These are phyloP conservation scores for Medicago lupulina DNA, from an alignment of 306 rosid species.

Conservation along the genomic window DNA sequence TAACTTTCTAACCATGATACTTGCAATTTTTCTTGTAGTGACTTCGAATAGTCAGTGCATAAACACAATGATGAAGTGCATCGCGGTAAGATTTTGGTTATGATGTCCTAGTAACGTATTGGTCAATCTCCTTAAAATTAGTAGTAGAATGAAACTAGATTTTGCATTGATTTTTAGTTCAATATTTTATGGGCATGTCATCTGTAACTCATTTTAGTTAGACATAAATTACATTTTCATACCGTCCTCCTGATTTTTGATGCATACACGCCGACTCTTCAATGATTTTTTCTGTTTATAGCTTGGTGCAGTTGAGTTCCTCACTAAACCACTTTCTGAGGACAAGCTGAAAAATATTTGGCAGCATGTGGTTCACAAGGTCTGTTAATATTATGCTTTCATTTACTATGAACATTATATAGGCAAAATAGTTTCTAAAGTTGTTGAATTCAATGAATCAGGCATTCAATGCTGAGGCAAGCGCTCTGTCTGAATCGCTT, in stretches of 20 bases:
- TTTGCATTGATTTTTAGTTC: neutral
- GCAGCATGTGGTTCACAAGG: constrained; percentile 99
- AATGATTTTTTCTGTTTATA: constrained; percentile 49
- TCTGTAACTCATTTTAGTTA: neutral
- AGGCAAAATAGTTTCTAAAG: constrained; percentile 44
- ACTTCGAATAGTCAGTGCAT: constrained; percentile 80
- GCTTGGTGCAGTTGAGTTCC: constrained; percentile 97
- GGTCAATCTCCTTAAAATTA: constrained; percentile 13
- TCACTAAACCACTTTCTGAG: constrained; percentile 85
- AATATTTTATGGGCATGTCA: neutral
- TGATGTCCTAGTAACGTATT: neutral
- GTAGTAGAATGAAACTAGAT: neutral
- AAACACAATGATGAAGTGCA: constrained; percentile 95
- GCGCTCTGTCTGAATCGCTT: constrained; percentile 52
- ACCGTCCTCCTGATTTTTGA: constrained; percentile 27
- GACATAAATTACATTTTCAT: constrained; percentile 6
- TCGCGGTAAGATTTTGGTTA: constrained; percentile 71
- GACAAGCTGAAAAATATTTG: constrained; percentile 93
- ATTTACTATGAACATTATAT: constrained; percentile 17
- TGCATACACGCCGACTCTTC: constrained; percentile 31
- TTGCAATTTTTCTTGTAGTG: constrained; percentile 59
- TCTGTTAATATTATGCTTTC: constrained; percentile 43
- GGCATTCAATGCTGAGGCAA: constrained; percentile 86
- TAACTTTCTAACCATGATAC: constrained; percentile 38
- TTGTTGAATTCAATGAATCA: constrained; percentile 53